Conservation (phyloP, 345 rosid genomes). For the Eucalyptus erythrocorys region DNA sequence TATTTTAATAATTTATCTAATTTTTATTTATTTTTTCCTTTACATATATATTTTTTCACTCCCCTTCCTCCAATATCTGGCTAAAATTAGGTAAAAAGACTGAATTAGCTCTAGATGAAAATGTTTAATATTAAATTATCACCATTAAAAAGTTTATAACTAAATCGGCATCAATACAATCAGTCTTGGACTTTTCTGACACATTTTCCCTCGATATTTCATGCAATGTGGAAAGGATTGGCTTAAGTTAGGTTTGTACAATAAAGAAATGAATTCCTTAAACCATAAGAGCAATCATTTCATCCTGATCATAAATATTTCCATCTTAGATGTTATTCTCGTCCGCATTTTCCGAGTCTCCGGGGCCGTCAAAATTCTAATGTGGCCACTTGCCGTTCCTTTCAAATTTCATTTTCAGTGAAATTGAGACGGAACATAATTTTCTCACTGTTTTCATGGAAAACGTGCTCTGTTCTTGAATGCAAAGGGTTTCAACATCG, state of each 20-base stretch:
- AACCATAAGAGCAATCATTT: not conserved
- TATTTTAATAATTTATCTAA: too few relatives aligned
- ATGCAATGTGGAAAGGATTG: not conserved
- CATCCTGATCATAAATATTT: not conserved
- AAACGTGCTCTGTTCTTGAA: not conserved
- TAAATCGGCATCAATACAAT: rapidly evolving
- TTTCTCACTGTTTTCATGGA: not conserved
- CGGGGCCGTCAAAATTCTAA: not conserved
- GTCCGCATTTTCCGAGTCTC: not conserved
- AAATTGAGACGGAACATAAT: not conserved
- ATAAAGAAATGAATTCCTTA: not conserved
- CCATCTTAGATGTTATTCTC: not conserved
- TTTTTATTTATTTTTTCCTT: too few relatives aligned
- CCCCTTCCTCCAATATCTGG: too few relatives aligned
- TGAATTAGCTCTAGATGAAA: too few relatives aligned
- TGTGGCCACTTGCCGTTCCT: not conserved
- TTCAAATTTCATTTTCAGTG: not conserved
- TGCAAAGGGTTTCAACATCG: not conserved
- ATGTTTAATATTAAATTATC: too few relatives aligned
- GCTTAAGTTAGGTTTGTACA: too few relatives aligned
- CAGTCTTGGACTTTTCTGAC: rapidly evolving
- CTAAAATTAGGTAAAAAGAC: too few relatives aligned
- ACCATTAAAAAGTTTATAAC: rapidly evolving
- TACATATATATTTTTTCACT: too few relatives aligned
- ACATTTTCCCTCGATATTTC: too few relatives aligned